Evolutionary conservation across 1,284 basidiomycete species (phyloP).

Genomic region (Tilletia indica): DNA sequence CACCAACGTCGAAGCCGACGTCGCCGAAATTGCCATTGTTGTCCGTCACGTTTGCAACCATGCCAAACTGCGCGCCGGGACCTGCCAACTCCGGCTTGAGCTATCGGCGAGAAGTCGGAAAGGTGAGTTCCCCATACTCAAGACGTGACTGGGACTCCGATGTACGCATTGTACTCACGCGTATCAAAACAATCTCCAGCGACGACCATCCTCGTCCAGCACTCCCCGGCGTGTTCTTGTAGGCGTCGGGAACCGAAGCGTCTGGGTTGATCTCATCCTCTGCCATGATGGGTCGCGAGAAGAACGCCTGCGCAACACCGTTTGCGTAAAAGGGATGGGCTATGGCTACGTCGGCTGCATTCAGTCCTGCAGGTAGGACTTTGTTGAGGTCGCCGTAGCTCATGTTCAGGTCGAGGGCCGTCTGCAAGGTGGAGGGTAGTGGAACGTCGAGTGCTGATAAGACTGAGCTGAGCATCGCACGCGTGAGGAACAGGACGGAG

Average conservation of each 20-base stretch:
- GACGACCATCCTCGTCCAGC: not conserved
- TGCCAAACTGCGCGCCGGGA: not conserved
- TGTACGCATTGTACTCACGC: not conserved
- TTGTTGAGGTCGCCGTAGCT: not conserved
- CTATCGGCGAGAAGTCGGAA: not conserved
- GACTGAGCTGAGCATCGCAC: not conserved
- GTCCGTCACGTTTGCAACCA: constrained; percentile 8
- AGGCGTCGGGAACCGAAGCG: not conserved
- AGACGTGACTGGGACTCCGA: not conserved
- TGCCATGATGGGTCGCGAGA: not conserved
- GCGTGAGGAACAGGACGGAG: constrained; percentile 5
- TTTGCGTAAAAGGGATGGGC: not conserved
- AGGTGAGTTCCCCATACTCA: too few species aligned
- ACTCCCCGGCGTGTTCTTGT: not conserved
- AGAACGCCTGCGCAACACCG: constrained; percentile 13
- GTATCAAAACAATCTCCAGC: constrained; percentile 1
- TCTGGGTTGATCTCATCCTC: not conserved
- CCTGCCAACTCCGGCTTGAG: constrained; percentile 1
- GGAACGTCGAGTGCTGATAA: not conserved
- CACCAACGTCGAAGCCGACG: constrained; percentile 4
- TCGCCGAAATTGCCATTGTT: not conserved
- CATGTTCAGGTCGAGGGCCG: not conserved
- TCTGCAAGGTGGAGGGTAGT: not conserved
- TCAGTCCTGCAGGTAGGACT: not conserved
- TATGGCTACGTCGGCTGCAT: constrained; percentile 3